Conservation (phyloP, 75 land plant genomes). For the Pinus albicaulis region DNA sequence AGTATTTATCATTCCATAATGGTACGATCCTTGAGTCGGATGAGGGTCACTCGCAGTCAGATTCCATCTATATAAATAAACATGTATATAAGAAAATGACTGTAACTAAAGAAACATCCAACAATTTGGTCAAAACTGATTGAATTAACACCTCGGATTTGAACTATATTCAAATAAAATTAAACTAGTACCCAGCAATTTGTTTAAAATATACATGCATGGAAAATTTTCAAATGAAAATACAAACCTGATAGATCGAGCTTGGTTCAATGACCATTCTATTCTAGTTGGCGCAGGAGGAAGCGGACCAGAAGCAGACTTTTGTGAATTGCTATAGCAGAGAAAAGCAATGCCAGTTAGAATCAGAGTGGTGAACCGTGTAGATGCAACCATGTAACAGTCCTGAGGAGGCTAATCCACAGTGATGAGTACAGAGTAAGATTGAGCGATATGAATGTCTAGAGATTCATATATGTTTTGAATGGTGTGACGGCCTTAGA, state of each 20-base stretch:
- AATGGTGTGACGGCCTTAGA: conserved; percentile 82
- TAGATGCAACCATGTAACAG: conserved; percentile 79
- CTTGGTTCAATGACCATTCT: too few relatives aligned
- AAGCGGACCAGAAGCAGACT: conserved; percentile 40
- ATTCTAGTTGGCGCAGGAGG: conserved; percentile 46
- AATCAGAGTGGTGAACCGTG: conserved; percentile 57
- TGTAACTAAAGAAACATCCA: too few relatives aligned
- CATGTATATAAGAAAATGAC: too few relatives aligned
- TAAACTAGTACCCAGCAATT: too few relatives aligned
- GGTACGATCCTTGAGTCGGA: conserved; percentile 57
- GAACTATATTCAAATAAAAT: too few relatives aligned
- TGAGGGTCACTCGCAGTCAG: conserved; percentile 54
- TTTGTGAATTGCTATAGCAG: conserved; percentile 58
- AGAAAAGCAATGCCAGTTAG: conserved; percentile 59
- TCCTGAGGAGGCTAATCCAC: conserved; percentile 62
- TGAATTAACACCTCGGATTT: too few relatives aligned
- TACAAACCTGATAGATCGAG: too few relatives aligned
- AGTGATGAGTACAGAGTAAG: conserved; percentile 81
- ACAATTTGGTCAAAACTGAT: too few relatives aligned
- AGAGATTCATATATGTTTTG: conserved; percentile 73
- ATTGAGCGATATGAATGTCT: conserved; percentile 87
- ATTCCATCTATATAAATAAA: conserved; percentile 16
- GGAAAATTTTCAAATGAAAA: too few relatives aligned
- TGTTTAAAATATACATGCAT: too few relatives aligned
- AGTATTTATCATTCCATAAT: conserved; percentile 41